Conservation (phyloP, 306 rosid species). For the Dryas drummondii region DNA sequence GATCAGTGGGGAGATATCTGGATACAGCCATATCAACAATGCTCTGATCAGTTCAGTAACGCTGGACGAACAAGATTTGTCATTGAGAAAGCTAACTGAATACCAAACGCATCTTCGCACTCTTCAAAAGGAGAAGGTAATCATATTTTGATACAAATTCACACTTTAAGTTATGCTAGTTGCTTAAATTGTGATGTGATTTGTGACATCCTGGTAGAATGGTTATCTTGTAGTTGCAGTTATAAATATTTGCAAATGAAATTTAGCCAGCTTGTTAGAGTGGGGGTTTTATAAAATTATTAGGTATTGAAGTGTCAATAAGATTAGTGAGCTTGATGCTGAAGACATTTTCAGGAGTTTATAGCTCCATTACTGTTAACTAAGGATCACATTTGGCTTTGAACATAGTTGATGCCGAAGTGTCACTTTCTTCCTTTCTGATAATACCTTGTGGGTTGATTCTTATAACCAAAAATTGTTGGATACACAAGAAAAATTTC, state of each 20-base stretch:
- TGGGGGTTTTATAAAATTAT: not conserved
- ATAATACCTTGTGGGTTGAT: not conserved
- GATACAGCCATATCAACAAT: conserved; percentile 42
- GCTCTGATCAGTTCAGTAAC: conserved; percentile 27
- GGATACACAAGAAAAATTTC: not conserved
- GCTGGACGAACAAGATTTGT: conserved; percentile 72
- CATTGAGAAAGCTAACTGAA: conserved; percentile 81
- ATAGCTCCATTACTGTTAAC: not conserved
- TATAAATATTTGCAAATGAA: not conserved
- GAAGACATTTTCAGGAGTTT: not conserved
- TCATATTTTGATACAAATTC: conserved; percentile 10
- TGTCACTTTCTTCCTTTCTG: not conserved
- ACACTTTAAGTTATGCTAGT: conserved; percentile 12
- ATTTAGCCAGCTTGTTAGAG: not conserved
- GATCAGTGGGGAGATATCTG: conserved; percentile 84
- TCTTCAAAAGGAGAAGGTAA: conserved; percentile 93
- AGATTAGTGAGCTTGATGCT: not conserved
- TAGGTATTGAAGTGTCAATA: not conserved
- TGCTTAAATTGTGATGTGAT: conserved; percentile 13
- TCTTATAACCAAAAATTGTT: not conserved
- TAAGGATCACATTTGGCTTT: not conserved
- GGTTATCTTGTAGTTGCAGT: not conserved
- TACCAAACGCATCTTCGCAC: conserved; percentile 68
- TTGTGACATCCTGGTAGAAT: conserved; percentile 8
- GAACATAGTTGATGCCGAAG: not conserved